phyloP scores from a whole-genome alignment of 2,329 filamentous ascomycete species.

The Coleophoma cylindrospora region DNA sequence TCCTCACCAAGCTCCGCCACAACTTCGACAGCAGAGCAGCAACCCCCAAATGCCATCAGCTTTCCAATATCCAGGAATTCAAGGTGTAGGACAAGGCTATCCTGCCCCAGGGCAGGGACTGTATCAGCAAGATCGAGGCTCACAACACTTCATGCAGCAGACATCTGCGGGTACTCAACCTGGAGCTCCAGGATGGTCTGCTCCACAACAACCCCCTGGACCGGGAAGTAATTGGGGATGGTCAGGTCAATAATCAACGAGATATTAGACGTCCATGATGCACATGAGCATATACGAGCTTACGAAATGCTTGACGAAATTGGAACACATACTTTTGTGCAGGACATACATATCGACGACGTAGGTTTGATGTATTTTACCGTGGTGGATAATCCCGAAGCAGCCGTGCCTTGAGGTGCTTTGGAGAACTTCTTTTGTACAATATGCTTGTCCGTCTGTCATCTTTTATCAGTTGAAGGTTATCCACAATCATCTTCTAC shows the following conservation, averaged over 20 bases:
- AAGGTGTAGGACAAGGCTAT: slow-evolving; percentile 54
- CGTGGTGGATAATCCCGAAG: no score
- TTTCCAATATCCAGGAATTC: slow-evolving; percentile 61
- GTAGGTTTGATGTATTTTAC: no score
- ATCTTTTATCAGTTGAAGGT: no score
- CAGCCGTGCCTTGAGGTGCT: no score
- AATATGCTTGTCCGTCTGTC: no score
- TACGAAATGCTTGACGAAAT: no score
- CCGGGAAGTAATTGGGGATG: slow-evolving; percentile 23
- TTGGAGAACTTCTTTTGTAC: no score
- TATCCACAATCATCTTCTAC: no score
- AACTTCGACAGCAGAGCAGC: slow-evolving; percentile 52
- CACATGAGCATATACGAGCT: no score
- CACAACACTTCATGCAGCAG: slow-evolving; percentile 64
- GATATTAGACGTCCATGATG: no score
- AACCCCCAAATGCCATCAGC: slow-evolving; percentile 50
- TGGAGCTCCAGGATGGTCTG: slow-evolving; percentile 25
- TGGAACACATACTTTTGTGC: no score
- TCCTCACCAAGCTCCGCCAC: slow-evolving; percentile 52
- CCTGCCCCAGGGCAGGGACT: slow-evolving; percentile 50
- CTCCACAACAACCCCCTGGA: slow-evolving; percentile 21
- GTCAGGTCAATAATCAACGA: slow-evolving; percentile 13
- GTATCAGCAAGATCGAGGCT: slow-evolving; percentile 57
- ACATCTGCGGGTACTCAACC: slow-evolving; percentile 33
- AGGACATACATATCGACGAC: no score